These are phyloP conservation scores for Penicillium griseofulvum DNA, from an alignment of 2,329 filamentous ascomycete genomes.

Conservation along the genomic window DNA sequence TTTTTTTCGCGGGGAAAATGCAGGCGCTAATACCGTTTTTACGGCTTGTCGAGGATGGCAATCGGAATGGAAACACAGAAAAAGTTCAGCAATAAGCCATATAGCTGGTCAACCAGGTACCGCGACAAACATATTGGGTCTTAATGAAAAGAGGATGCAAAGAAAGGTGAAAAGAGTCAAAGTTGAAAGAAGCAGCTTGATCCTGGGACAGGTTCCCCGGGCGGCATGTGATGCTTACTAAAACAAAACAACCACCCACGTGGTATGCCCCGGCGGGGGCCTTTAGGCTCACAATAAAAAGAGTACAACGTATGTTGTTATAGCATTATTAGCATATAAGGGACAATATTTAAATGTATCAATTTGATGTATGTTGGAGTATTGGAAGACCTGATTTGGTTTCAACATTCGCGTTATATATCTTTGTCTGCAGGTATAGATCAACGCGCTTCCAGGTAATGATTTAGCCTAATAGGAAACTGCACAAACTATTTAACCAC, in stretches of 20 bases:
- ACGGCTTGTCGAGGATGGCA: not conserved
- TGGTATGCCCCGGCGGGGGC: too few species aligned
- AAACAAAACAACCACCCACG: not conserved
- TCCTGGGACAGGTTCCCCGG: not conserved
- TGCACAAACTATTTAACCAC: not conserved
- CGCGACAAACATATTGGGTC: not conserved
- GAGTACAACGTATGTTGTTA: not conserved
- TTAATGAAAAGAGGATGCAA: not conserved
- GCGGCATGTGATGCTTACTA: slow-evolving; percentile 11
- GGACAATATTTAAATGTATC: not conserved
- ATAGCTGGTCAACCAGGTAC: slow-evolving; percentile 1
- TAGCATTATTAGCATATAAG: not conserved
- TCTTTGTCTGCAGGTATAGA: not conserved
- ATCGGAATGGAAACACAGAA: not conserved
- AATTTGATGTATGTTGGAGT: not conserved
- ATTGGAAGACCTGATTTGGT: not conserved
- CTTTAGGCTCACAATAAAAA: not conserved
- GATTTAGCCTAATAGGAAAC: not conserved
- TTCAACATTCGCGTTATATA: not conserved
- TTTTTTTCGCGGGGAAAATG: not conserved
- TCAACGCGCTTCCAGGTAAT: not conserved
- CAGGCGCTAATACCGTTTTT: not conserved
- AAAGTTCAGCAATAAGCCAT: not conserved
- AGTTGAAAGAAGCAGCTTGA: not conserved
- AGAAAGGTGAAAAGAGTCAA: not conserved